These are phyloP conservation scores for Solanum pimpinellifolium DNA, from an alignment of 257 asterid species.

Conservation along the genomic window DNA sequence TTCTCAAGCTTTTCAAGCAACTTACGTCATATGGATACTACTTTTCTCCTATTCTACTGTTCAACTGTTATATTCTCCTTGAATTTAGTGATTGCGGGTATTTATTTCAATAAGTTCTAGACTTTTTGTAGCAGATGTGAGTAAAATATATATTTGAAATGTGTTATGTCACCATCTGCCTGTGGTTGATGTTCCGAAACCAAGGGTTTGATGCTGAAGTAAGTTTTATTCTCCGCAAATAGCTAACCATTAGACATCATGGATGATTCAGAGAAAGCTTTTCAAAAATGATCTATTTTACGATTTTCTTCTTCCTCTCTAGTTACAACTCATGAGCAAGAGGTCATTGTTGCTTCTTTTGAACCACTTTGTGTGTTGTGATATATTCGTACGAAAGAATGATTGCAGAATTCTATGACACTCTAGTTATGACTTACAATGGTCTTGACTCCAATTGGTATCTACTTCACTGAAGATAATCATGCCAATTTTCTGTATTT, in stretches of 20 bases:
- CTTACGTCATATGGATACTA: not conserved
- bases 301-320: not conserved
- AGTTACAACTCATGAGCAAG: not conserved
- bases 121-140: not conserved
- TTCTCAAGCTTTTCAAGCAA: not conserved
- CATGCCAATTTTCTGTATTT: not conserved
- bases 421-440: not conserved
- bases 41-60: not conserved
- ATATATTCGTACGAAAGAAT: not conserved
- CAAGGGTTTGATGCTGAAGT: not conserved
- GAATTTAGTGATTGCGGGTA: not conserved
- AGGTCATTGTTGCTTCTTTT: not conserved
- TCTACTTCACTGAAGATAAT: not conserved
- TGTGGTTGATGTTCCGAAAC: not conserved
- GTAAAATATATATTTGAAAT: not conserved
- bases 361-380: not conserved
- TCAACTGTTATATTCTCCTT: not conserved
- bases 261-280: not conserved
- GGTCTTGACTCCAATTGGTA: not conserved
- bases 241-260: not conserved
- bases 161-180: not conserved
- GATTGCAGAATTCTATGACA: not conserved
- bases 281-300: not conserved
- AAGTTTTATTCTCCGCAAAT: not conserved
- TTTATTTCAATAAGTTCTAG: not conserved